These are phyloP conservation scores for Fusarium udum DNA, from an alignment of 2,329 filamentous ascomycete genomes.

Conservation along the genomic window DNA sequence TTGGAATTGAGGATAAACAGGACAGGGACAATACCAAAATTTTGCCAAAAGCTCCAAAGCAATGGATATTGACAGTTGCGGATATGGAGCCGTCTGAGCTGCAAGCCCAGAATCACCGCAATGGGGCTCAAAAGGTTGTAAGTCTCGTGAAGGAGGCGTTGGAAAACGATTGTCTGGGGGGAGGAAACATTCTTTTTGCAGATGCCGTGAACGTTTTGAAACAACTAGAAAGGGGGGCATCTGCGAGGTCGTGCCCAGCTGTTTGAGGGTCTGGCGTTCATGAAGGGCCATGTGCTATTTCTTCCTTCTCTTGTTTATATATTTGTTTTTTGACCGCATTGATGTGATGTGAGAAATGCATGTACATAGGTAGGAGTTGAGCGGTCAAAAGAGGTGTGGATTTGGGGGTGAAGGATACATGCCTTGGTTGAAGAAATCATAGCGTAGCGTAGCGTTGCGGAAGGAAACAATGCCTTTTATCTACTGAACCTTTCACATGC, in stretches of 20 bases:
- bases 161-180: conserved; percentile 60
- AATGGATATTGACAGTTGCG: conserved; percentile 55
- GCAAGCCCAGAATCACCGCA: conserved; percentile 49
- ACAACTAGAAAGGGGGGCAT: conserved; percentile 58
- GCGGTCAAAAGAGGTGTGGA: conserved; percentile 13
- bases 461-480: background rate
- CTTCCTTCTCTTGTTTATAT: background rate
- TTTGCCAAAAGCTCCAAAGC: conserved; percentile 44
- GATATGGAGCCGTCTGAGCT: conserved; percentile 53
- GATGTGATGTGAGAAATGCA: conserved; percentile 5
- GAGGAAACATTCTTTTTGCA: conserved; percentile 59
- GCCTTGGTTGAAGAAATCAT: background rate
- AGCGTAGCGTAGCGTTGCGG: background rate
- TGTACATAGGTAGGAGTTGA: conserved; percentile 13
- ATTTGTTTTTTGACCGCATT: background rate
- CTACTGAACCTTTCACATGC: background rate
- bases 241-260: conserved; percentile 42
- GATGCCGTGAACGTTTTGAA: conserved; percentile 64
- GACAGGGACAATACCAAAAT: conserved; percentile 27
- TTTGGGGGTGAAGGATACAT: background rate
- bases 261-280: conserved; percentile 2
- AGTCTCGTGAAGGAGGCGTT: conserved; percentile 58
- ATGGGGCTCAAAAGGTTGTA: conserved; percentile 58
- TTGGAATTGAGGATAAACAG: conserved; percentile 50
- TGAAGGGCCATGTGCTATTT: background rate